Evolutionary conservation across 306 rosid genomes (phyloP).

Genomic region (Begonia peltatifolia): DNA sequence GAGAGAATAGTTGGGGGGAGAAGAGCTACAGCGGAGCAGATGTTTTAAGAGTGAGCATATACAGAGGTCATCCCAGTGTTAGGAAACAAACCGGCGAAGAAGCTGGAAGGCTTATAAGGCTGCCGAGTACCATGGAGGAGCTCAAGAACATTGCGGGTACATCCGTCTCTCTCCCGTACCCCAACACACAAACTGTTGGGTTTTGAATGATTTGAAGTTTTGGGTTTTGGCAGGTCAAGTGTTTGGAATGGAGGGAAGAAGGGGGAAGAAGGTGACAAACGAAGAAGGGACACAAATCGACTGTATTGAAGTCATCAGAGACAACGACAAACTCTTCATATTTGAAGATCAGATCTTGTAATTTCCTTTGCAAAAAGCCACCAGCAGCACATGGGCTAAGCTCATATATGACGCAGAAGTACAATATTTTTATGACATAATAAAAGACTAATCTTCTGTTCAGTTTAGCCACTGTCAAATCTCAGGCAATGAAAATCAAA

Average conservation of each 20-base stretch:
- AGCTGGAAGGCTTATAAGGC: conserved; percentile 60
- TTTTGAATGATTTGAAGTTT: conserved; percentile 1
- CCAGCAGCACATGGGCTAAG: no score
- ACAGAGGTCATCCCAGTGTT: conserved; percentile 52
- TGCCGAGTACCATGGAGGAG: conserved; percentile 63
- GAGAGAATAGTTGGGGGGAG: conserved; percentile 15
- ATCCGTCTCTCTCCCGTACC: neutral
- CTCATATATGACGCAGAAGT: no score
- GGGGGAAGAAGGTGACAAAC: conserved; percentile 35
- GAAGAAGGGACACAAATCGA: conserved; percentile 77
- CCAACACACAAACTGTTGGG: neutral
- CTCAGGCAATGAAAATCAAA: no score
- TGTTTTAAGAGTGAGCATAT: conserved; percentile 53
- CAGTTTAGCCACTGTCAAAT: no score
- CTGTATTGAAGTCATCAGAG: conserved; percentile 64
- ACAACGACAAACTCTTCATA: conserved; percentile 63
- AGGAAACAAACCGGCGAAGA: conserved; percentile 40
- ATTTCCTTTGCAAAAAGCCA: no score
- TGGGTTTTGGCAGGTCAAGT: conserved; percentile 41
- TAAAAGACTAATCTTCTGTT: no score
- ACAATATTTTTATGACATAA: no score
- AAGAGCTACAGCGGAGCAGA: conserved; percentile 18
- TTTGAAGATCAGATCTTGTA: conserved; percentile 12
- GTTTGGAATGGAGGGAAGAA: conserved; percentile 44
- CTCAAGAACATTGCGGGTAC: conserved; percentile 72